phyloP scores from a whole-genome alignment of 2,329 filamentous ascomycete genomes.

The Emmonsiellopsis sp. region DNA sequence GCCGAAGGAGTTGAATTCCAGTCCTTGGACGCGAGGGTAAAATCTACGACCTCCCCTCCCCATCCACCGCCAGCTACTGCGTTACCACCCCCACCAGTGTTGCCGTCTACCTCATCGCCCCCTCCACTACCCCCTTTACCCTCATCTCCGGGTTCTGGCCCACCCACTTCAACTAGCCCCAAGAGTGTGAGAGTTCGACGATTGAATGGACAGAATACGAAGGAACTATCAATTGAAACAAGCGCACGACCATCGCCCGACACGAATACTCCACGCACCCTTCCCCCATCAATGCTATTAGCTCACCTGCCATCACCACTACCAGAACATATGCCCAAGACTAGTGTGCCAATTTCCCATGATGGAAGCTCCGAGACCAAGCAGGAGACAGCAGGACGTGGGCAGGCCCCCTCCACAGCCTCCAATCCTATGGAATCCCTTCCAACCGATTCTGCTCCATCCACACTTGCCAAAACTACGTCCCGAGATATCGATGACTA shows the following conservation, averaged over 20 bases:
- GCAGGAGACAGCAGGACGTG: not conserved
- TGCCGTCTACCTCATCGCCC: constrained; percentile 12
- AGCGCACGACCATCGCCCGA: constrained; percentile 21
- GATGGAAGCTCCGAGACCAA: constrained; percentile 4
- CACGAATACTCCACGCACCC: constrained; percentile 17
- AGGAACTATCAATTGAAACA: constrained; percentile 85
- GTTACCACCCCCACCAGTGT: constrained; percentile 37
- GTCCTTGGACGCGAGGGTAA: constrained; percentile 18
- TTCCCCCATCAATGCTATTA: constrained; percentile 17
- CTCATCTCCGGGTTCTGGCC: constrained; percentile 14
- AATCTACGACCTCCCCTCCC: constrained; percentile 19
- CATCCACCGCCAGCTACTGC: constrained; percentile 4
- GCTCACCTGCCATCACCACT: constrained; percentile 18
- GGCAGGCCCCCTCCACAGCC: not conserved
- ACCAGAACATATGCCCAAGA: constrained; percentile 21
- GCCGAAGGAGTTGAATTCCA: constrained; percentile 48
- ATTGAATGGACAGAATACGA: constrained; percentile 68
- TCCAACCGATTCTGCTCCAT: not conserved
- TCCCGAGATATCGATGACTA: constrained; percentile 35
- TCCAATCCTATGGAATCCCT: not conserved
- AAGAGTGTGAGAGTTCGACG: constrained; percentile 61
- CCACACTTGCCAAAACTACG: constrained; percentile 18
- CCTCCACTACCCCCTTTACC: constrained; percentile 13
- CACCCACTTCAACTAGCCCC: constrained; percentile 27
- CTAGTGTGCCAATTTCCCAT: constrained; percentile 10